phyloP scores from a whole-genome alignment of 257 asterid species.

The Ligustrum vulgare region DNA sequence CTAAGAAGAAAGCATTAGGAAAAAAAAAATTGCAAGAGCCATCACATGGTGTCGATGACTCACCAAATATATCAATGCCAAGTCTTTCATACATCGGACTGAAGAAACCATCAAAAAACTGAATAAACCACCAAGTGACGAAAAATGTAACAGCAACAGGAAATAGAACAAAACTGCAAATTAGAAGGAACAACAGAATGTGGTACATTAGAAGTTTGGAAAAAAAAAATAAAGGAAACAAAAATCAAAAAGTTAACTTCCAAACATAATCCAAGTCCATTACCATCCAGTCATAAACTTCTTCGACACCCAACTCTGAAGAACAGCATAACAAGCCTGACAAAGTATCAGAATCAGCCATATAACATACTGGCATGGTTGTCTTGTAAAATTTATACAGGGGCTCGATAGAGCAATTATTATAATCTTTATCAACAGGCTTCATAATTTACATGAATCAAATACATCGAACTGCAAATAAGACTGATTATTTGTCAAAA shows the following conservation, averaged over 20 bases:
- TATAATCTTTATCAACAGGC: not conserved
- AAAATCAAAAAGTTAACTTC: not conserved
- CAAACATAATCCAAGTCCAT: conserved; percentile 20
- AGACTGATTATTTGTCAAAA: not conserved
- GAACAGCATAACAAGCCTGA: conserved; percentile 98
- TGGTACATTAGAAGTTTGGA: not conserved
- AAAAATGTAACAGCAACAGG: conserved; percentile 98
- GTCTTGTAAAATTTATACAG: not conserved
- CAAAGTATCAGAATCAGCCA: conserved; percentile 26
- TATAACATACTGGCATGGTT: conserved; percentile 9
- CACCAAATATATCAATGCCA: conserved; percentile 87
- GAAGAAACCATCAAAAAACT: conserved; percentile 96
- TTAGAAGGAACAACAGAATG: conserved; percentile 18
- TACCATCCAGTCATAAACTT: conserved; percentile 99
- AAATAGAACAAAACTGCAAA: conserved; percentile 89
- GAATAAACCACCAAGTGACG: conserved; percentile 95
- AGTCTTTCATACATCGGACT: conserved; percentile 95
- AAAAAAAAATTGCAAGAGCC: not conserved
- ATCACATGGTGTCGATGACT: conserved; percentile 33
- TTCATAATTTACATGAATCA: not conserved
- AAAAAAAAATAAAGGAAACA: not conserved
- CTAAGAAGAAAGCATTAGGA: not conserved
- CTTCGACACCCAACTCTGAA: conserved; percentile 96
- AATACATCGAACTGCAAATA: not conserved
- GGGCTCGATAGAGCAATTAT: not conserved